Base-by-base conservation (phyloP, 2,329 filamentous ascomycete species). In the Pseudogymnoascus sp. region DNA sequence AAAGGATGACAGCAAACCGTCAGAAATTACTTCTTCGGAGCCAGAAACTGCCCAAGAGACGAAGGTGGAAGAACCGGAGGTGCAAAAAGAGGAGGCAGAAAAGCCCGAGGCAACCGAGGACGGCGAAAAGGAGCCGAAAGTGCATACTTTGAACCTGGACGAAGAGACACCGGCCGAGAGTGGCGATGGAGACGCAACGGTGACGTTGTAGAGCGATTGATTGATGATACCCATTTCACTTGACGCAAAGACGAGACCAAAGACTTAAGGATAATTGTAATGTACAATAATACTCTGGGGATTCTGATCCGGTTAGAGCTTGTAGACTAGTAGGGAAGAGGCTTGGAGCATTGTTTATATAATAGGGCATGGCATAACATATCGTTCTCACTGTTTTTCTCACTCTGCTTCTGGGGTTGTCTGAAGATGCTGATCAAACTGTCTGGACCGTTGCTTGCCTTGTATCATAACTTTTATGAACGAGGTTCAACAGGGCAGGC, bases 31-130 rank as follows among this genome's bases (percentile, higher is more conserved):
- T 8, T 61, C 37, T 61, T 64, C 59, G 27, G 60, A 42, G 59
- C 58, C 18, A 59, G 55, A 27, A 13, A 31, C 29, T 13, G 29
- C 33, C 3, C 52, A 65, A 33, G 63, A 63, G 33, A 42, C 61
- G 29, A 61, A 67, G 64, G 58, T 45, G 65, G 68, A 27, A 13
- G 48, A 42, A 58, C 59, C 55, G 63, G 62, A 40, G 64, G 21
- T n/a, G 36, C n/a, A 39, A 69, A 55, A 64, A 7, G 69, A 68
- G 29, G 61, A 65, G 37, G 62, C 66, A 37, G 62, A 66, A 15
- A 65, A 67, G 35, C 58, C 36, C 13, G 65, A 70, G 64, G 64
- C 65, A 5, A 60, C 60, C 3, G 64, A 72, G 29, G 71, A 71
- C 52, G 65, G 68, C 9, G 65, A 68, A 4, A 55, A 55, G 29